Evolutionary conservation across 1,139 yeast genomes (phyloP).

Genomic region (Groenewaldozyma sp.): DNA sequence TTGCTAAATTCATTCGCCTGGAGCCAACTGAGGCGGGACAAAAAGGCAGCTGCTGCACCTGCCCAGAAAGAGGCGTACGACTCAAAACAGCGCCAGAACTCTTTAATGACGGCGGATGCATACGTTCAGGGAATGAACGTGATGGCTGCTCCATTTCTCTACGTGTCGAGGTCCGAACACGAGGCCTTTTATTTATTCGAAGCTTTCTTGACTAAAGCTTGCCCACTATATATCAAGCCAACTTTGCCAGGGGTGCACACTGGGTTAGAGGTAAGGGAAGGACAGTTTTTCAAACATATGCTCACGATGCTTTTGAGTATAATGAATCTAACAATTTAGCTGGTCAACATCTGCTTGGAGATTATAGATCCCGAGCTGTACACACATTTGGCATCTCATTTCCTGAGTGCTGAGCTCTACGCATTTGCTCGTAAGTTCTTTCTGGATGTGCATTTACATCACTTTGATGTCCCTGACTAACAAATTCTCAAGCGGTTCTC

Average conservation of each 20-base stretch:
- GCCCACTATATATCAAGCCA: constrained; percentile 74
- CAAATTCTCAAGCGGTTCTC: constrained; percentile 40
- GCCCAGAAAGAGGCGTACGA: background rate
- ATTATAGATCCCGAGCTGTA: constrained; percentile 67
- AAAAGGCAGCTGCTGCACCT: background rate
- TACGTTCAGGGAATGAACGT: constrained; percentile 94
- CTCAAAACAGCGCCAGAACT: background rate
- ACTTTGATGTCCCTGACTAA: background rate
- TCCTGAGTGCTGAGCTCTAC: constrained; percentile 70
- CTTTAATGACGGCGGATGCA: constrained; percentile 10
- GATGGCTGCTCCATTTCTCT: constrained; percentile 74
- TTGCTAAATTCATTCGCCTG: constrained; percentile 69
- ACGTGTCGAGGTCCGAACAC: constrained; percentile 70
- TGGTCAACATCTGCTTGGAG: constrained; percentile 60
- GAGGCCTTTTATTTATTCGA: constrained; percentile 73
- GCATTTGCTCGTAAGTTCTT: constrained; percentile 56
- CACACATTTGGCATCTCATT: constrained; percentile 50
- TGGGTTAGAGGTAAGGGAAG: constrained; percentile 37
- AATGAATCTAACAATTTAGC: constrained; percentile 8
- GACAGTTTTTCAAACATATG: too few relatives aligned
- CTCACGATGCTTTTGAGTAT: background rate
- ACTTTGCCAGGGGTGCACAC: constrained; percentile 77
- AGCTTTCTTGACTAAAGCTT: constrained; percentile 46
- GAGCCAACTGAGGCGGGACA: constrained; percentile 17
- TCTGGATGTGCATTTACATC: background rate